Evolutionary conservation across 2,329 filamentous ascomycete species (phyloP).

Genomic region (Penicillium sp.): DNA sequence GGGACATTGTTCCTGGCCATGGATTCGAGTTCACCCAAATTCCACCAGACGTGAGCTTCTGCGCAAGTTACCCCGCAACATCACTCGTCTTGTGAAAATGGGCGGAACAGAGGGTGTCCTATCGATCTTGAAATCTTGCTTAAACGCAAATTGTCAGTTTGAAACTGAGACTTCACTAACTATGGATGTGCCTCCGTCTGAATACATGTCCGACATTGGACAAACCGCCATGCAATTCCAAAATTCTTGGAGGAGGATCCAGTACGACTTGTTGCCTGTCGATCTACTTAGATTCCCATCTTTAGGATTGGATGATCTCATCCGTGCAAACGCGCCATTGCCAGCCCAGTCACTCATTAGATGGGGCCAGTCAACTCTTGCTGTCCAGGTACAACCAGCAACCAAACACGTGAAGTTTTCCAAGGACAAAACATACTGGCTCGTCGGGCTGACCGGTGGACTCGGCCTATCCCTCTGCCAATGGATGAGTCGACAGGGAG

Average conservation of each 20-base stretch:
- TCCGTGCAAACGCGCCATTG: background rate
- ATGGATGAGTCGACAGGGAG: constrained; percentile 34
- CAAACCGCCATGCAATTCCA: constrained; percentile 8
- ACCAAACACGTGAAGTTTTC: constrained; percentile 23
- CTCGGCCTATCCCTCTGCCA: constrained; percentile 31
- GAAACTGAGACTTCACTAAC: constrained; percentile 18
- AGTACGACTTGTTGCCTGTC: constrained; percentile 7
- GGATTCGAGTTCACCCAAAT: constrained; percentile 18
- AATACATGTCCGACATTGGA: background rate
- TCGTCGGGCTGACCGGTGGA: constrained; percentile 31
- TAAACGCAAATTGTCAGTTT: constrained; percentile 9
- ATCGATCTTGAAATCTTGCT: background rate
- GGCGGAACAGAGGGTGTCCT: constrained; percentile 2
- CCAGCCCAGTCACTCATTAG: constrained; percentile 11
- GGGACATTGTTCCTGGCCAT: constrained; percentile 10
- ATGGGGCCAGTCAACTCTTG: constrained; percentile 13
- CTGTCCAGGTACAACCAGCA: constrained; percentile 19
- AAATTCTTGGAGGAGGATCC: constrained; percentile 2
- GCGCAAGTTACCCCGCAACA: constrained; percentile 10
- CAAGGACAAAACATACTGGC: constrained; percentile 35
- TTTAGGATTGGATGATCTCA: constrained; percentile 10
- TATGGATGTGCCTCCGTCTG: background rate
- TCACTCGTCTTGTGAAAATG: constrained; percentile 10
- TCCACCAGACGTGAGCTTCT: constrained; percentile 15
- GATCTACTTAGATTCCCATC: constrained; percentile 11